Conservation (phyloP, 345 rosid species). For the Lepidium didymum region DNA sequence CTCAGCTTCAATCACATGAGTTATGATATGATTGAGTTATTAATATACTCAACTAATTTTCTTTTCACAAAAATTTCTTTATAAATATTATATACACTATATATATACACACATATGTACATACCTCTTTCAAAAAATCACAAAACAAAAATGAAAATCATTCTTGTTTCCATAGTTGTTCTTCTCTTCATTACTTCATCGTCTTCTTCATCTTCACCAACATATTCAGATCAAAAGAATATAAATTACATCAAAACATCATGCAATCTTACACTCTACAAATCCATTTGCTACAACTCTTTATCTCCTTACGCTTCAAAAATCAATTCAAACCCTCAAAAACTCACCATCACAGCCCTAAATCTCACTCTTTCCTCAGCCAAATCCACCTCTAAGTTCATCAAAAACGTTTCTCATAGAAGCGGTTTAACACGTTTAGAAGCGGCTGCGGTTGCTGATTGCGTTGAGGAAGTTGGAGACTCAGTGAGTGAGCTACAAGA, state of each 20-base stretch:
- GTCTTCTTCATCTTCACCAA: slow-evolving; percentile 4
- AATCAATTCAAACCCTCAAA: slow-evolving; percentile 21
- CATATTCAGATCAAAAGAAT: slow-evolving; percentile 14
- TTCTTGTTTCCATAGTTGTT: slow-evolving; percentile 5
- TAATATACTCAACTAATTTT: slow-evolving; percentile 20
- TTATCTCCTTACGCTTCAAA: slow-evolving; percentile 28
- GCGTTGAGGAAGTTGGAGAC: slow-evolving; percentile 44
- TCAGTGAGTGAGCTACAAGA: slow-evolving; percentile 43
- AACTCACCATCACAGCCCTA: slow-evolving; percentile 36
- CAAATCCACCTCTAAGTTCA: slow-evolving; percentile 20
- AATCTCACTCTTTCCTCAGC: slow-evolving; percentile 34
- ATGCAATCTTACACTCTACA: slow-evolving; percentile 35
- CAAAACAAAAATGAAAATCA: background rate
- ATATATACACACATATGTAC: background rate
- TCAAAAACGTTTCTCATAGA: slow-evolving; percentile 26
- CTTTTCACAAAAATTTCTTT: slow-evolving; percentile 1
- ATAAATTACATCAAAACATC: slow-evolving; percentile 37
- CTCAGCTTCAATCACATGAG: slow-evolving; percentile 10
- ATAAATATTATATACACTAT: background rate
- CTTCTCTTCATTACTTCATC: background rate
- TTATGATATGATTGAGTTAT: slow-evolving; percentile 17
- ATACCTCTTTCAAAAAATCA: background rate
- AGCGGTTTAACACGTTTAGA: slow-evolving; percentile 21
- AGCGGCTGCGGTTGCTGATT: slow-evolving; percentile 39
- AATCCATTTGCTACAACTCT: slow-evolving; percentile 33